These are phyloP conservation scores for Staphylotrichum longicolle DNA, from an alignment of 495 filamentous ascomycete genomes.

Conservation along the genomic window DNA sequence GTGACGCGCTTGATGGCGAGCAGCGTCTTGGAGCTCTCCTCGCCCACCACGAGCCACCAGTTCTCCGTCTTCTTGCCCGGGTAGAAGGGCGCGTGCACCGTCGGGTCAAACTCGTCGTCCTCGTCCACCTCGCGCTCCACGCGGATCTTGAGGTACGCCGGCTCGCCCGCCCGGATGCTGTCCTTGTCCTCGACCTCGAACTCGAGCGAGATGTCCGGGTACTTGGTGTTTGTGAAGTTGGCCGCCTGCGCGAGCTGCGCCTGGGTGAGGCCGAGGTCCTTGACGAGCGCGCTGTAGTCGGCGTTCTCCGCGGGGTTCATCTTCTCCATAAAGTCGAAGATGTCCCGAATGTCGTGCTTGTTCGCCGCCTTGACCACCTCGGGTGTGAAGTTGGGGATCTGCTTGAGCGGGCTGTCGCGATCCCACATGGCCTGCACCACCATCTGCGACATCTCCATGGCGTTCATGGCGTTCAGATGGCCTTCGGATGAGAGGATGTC, in stretches of 20 bases:
- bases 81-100: slow-evolving; percentile 95
- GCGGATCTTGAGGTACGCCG: slow-evolving; percentile 79
- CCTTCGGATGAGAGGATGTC: slow-evolving; percentile 96
- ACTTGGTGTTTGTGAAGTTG: slow-evolving; percentile 93
- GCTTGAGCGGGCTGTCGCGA: slow-evolving; percentile 91
- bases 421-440: slow-evolving; percentile 99
- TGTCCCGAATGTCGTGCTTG: slow-evolving; percentile 77
- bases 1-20: slow-evolving; percentile 94
- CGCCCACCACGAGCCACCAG: slow-evolving; percentile 93
- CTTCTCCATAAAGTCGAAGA: slow-evolving; percentile 97
- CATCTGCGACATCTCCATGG: slow-evolving; percentile 99
- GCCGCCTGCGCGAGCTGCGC: slow-evolving; percentile 84
- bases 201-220: slow-evolving; percentile 87
- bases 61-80: slow-evolving; percentile 92
- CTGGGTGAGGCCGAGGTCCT: slow-evolving; percentile 73
- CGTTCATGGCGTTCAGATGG: slow-evolving; percentile 92
- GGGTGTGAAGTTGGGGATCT: slow-evolving; percentile 91
- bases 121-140: slow-evolving; percentile 81
- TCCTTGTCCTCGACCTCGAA: slow-evolving; percentile 83
- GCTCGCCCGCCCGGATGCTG: slow-evolving; percentile 71
- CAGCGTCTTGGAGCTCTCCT: slow-evolving; percentile 79
- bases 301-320: slow-evolving; percentile 93
- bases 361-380: slow-evolving; percentile 81
- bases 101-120: slow-evolving; percentile 70
- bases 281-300: slow-evolving; percentile 70